phyloP scores from a whole-genome alignment of 768 basidiomycete genomes.

The Lactarius tabidus region DNA sequence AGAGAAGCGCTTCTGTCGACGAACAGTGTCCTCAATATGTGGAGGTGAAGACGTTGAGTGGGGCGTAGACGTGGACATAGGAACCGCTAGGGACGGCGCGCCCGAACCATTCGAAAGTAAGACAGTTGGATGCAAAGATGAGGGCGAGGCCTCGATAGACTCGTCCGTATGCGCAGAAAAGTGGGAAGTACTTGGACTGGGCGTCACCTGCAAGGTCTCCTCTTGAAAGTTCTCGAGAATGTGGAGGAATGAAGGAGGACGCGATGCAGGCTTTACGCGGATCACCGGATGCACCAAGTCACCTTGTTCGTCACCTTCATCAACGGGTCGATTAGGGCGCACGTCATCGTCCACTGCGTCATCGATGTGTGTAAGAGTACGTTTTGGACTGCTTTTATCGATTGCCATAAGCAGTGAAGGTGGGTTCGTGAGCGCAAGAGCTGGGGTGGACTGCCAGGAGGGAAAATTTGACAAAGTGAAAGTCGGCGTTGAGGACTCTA shows the following conservation, averaged over 20 bases:
- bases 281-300: slow-evolving; percentile 27
- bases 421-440: slow-evolving; percentile 24
- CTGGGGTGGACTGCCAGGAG: slow-evolving; percentile 51
- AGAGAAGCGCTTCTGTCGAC: slow-evolving; percentile 67
- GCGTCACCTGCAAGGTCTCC: slow-evolving; percentile 1
- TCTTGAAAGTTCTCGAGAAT: slow-evolving; percentile 60
- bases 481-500: slow-evolving; percentile 37
- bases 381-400: slow-evolving; percentile 32
- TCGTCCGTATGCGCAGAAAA: slow-evolving; percentile 30
- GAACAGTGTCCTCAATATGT: slow-evolving; percentile 55
- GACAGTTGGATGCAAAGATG: slow-evolving; percentile 25
- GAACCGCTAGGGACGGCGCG: background rate
- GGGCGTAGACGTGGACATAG: background rate
- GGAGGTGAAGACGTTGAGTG: slow-evolving; percentile 17
- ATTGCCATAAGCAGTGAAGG: slow-evolving; percentile 41
- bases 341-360: slow-evolving; percentile 17
- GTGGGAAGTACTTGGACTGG: slow-evolving; percentile 31
- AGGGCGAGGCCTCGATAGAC: slow-evolving; percentile 25
- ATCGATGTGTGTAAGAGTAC: slow-evolving; percentile 26
- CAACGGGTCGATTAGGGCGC: slow-evolving; percentile 3
- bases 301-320: slow-evolving; percentile 10
- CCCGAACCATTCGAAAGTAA: slow-evolving; percentile 18
- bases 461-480: slow-evolving; percentile 51
- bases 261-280: slow-evolving; percentile 33
- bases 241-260: slow-evolving; percentile 63